Evolutionary conservation across 1,284 basidiomycete genomes (phyloP).

Genomic region (Pholiota adiposa): DNA sequence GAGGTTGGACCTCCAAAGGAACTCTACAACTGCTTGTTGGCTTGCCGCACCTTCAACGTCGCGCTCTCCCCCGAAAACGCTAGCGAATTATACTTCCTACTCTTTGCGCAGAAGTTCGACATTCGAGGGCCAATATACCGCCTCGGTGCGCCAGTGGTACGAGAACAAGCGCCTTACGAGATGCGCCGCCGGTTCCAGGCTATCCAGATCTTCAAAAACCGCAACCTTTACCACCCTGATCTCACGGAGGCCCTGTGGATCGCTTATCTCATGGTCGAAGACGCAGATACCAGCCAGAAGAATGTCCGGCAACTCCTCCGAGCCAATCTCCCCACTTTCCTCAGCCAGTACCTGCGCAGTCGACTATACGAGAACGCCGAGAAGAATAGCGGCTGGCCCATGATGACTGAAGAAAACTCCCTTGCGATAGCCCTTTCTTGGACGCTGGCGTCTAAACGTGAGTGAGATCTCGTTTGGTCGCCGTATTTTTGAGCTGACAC

Average conservation of each 20-base stretch:
- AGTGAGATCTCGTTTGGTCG: conserved; percentile 14
- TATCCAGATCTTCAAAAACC: conserved; percentile 44
- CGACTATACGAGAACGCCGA: conserved; percentile 41
- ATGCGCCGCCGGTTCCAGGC: conserved; percentile 44
- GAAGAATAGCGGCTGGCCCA: conserved; percentile 50
- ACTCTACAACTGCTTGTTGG: conserved; percentile 34
- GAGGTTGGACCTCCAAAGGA: conserved; percentile 32
- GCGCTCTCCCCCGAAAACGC: conserved; percentile 22
- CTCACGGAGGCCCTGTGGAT: conserved; percentile 54
- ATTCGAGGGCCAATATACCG: conserved; percentile 30
- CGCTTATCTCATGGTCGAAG: conserved; percentile 61
- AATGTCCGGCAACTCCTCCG: conserved; percentile 58
- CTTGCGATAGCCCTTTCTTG: conserved; percentile 53
- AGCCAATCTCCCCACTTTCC: conserved; percentile 44
- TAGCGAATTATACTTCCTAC: conserved; percentile 29
- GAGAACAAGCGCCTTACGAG: conserved; percentile 40
- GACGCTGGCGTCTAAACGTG: conserved; percentile 45
- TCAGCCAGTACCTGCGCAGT: conserved; percentile 41
- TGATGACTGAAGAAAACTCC: conserved; percentile 46
- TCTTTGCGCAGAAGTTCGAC: conserved; percentile 37
- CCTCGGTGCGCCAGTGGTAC: conserved; percentile 28
- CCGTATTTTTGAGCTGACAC: neutral
- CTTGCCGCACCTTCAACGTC: conserved; percentile 30
- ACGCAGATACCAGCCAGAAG: conserved; percentile 55
- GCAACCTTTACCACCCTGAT: conserved; percentile 35